Percentiles rank a stretch among this genome's conserved stretches.
Evolutionary conservation across 2,329 filamentous ascomycete genomes (phyloP).

Genomic region (Penicillium sp.): DNA sequence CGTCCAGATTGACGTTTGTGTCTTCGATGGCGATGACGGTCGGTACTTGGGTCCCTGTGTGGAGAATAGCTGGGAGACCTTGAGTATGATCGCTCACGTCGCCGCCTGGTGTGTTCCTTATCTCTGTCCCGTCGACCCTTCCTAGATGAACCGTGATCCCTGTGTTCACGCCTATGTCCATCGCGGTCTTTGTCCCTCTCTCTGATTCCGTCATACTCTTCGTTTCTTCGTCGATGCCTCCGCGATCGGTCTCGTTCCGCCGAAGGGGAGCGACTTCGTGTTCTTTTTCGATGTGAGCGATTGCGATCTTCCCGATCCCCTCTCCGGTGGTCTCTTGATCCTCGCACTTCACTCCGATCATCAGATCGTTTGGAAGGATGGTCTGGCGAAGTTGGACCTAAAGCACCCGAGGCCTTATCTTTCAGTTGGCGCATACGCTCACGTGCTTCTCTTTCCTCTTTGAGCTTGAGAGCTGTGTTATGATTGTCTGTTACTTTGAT

Average conservation of each 20-base stretch:
- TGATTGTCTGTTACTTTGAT: constrained; percentile 81
- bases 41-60: constrained; percentile 12
- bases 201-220: constrained; percentile 14
- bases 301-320: constrained; percentile 18
- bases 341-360: constrained; percentile 16
- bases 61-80: constrained; percentile 19
- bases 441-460: constrained; percentile 69
- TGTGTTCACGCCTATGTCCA: constrained; percentile 12
- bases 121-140: constrained; percentile 13
- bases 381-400: constrained; percentile 22
- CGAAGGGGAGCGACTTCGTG: constrained; percentile 23
- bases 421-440: constrained; percentile 57
- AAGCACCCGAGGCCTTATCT: constrained; percentile 27
- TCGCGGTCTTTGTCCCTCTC: constrained; percentile 13
- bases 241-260: constrained; percentile 20
- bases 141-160: constrained; percentile 10
- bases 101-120: constrained; percentile 4
- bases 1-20: constrained; percentile 25
- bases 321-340: constrained; percentile 15
- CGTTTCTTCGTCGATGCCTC: constrained; percentile 19
- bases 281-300: constrained; percentile 24
- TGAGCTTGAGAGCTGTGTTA: constrained; percentile 76
- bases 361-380: constrained; percentile 29
- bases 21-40: constrained; percentile 15
- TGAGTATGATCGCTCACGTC: constrained; percentile 13